phyloP scores from a whole-genome alignment of 331 rosid genomes.

The Arachis monticola region DNA sequence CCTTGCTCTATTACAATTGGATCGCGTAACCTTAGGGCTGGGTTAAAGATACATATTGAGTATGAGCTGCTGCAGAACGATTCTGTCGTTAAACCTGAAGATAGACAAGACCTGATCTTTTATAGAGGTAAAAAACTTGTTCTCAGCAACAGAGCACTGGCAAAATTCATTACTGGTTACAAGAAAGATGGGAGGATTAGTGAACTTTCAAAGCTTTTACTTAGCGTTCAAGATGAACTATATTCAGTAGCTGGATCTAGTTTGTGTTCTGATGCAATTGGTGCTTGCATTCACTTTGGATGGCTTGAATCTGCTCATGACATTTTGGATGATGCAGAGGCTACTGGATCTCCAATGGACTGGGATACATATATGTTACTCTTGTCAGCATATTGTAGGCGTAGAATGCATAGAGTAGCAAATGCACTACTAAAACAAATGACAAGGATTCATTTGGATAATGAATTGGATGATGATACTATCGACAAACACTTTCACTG shows the following conservation, averaged over 20 bases:
- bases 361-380: constrained; percentile 49
- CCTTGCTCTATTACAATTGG: constrained; percentile 70
- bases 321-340: constrained; percentile 75
- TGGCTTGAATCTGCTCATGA: constrained; percentile 94
- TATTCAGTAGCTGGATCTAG: constrained; percentile 56
- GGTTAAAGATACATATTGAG: constrained; percentile 59
- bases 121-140: constrained; percentile 70
- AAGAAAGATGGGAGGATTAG: constrained; percentile 52
- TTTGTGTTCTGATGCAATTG: constrained; percentile 62
- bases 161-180: constrained; percentile 63
- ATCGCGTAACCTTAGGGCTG: constrained; percentile 63
- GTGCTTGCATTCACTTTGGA: constrained; percentile 75
- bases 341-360: constrained; percentile 55
- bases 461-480: constrained; percentile 48
- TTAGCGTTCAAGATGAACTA: constrained; percentile 50
- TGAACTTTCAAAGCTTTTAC: constrained; percentile 71
- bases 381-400: constrained; percentile 62
- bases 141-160: constrained; percentile 64
- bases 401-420: constrained; percentile 67
- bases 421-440: constrained; percentile 72
- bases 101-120: constrained; percentile 56
- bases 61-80: constrained; percentile 73
- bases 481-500: constrained; percentile 36
- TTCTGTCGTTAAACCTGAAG: constrained; percentile 67
- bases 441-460: constrained; percentile 49